Percentiles rank a stretch among this genome's conserved stretches.
These are phyloP conservation scores for Garcia nutans DNA, from an alignment of 345 rosid species.

Conservation along the genomic window DNA sequence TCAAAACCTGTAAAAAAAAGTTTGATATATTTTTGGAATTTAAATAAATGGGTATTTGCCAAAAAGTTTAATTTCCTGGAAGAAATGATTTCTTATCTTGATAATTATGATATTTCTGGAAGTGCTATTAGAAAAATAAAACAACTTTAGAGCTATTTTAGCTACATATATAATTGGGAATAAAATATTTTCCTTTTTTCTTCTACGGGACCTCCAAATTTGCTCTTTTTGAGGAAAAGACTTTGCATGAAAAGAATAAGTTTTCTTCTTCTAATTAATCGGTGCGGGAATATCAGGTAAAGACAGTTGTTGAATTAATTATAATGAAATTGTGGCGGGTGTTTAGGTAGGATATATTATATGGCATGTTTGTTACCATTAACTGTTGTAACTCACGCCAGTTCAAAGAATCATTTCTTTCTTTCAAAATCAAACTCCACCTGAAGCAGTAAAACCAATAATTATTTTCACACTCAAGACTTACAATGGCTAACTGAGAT, in stretches of 20 bases:
- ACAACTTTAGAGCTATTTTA: background rate
- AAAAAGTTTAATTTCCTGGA: background rate
- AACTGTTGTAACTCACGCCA: slow-evolving; percentile 40
- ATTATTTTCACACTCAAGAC: background rate
- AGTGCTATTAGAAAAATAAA: background rate
- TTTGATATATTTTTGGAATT: background rate
- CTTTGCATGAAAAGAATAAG: background rate
- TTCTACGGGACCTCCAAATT: background rate
- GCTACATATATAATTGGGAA: background rate
- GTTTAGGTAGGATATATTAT: background rate
- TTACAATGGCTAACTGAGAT: background rate
- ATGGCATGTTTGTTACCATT: slow-evolving; percentile 3
- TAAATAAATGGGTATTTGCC: background rate
- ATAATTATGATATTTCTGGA: background rate
- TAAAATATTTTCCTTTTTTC: background rate
- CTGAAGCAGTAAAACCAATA: background rate
- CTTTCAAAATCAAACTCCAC: background rate
- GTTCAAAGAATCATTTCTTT: no score
- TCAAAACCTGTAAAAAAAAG: no score
- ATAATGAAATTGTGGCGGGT: background rate
- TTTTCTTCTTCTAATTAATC: no score
- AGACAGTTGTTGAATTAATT: background rate
- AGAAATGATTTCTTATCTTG: background rate
- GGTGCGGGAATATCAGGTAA: background rate
- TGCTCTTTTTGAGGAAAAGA: background rate